Evolutionary conservation across 2,329 filamentous ascomycete genomes (phyloP).

Genomic region (Trichoderma atroviride): DNA sequence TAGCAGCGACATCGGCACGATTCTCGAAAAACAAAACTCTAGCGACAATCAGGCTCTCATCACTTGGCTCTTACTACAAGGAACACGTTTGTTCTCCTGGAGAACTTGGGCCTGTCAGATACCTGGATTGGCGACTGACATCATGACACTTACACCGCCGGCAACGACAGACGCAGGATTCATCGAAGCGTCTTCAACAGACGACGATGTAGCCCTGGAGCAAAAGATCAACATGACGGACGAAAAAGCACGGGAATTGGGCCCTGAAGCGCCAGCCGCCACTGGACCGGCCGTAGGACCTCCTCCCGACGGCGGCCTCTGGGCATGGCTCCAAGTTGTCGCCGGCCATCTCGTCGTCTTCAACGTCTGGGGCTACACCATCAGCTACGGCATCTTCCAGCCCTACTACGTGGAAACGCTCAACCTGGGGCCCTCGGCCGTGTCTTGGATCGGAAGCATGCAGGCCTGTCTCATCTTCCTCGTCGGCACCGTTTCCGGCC

Average conservation of each 20-base stretch:
- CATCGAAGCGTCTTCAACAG: neutral
- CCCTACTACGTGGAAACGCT: constrained; percentile 44
- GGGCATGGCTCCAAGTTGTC: constrained; percentile 45
- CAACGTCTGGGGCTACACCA: constrained; percentile 46
- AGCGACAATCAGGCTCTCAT: neutral
- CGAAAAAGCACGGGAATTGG: neutral
- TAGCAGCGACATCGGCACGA: constrained; percentile 11
- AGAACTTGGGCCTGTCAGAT: neutral
- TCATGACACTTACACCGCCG: constrained; percentile 7
- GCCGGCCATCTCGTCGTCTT: constrained; percentile 44
- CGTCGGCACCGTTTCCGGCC: constrained; percentile 46
- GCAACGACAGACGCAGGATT: neutral
- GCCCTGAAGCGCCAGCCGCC: neutral
- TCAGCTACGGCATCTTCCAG: constrained; percentile 45
- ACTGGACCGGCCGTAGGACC: constrained; percentile 4
- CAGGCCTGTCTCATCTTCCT: constrained; percentile 49
- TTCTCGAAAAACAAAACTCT: neutral
- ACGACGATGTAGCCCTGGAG: neutral
- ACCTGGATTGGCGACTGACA: neutral
- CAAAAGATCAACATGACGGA: neutral
- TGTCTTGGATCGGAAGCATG: constrained; percentile 55
- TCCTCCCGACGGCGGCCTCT: constrained; percentile 43
- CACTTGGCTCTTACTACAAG: neutral
- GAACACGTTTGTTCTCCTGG: neutral
- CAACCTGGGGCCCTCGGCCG: constrained; percentile 39